Evolutionary conservation across 2,329 filamentous ascomycete species (phyloP).

Genomic region (Arthrobotrys entomopaga): DNA sequence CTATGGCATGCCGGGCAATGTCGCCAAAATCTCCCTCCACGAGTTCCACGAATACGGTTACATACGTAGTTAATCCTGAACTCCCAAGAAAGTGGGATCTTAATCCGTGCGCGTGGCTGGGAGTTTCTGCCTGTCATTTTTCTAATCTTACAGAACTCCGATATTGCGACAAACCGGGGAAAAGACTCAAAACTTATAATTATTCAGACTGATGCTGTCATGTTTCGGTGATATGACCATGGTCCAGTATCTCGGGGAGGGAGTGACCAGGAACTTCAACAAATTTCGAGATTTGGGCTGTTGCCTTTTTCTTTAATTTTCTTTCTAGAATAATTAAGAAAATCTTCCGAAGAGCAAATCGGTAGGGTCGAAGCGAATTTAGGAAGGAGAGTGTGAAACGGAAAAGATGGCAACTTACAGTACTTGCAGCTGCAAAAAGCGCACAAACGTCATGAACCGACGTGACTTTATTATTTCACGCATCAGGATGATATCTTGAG

Average conservation of each 20-base stretch:
- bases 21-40: neutral
- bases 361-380: conserved; percentile 23
- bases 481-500: conserved; percentile 33
- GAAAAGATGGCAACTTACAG: conserved; percentile 27
- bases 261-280: neutral
- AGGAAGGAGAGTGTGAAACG: conserved; percentile 41
- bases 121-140: conserved; percentile 12
- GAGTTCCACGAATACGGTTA: conserved; percentile 10
- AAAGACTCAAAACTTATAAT: too few relatives aligned
- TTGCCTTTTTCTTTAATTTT: too few relatives aligned
- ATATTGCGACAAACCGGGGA: conserved; percentile 25
- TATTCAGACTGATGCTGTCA: too few relatives aligned
- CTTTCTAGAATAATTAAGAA: conserved; percentile 18
- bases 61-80: neutral
- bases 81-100: conserved; percentile 17
- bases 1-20: too few relatives aligned
- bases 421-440: conserved; percentile 19
- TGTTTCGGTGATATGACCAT: too few relatives aligned
- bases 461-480: conserved; percentile 24
- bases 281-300: neutral
- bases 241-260: neutral
- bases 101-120: conserved; percentile 26
- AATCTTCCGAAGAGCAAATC: conserved; percentile 17
- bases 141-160: conserved; percentile 26
- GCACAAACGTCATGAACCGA: conserved; percentile 2